Percentiles rank a stretch among this genome's conserved stretches.
Evolutionary conservation across 2,329 filamentous ascomycete species (phyloP).

Genomic region (Cadophora malorum): DNA sequence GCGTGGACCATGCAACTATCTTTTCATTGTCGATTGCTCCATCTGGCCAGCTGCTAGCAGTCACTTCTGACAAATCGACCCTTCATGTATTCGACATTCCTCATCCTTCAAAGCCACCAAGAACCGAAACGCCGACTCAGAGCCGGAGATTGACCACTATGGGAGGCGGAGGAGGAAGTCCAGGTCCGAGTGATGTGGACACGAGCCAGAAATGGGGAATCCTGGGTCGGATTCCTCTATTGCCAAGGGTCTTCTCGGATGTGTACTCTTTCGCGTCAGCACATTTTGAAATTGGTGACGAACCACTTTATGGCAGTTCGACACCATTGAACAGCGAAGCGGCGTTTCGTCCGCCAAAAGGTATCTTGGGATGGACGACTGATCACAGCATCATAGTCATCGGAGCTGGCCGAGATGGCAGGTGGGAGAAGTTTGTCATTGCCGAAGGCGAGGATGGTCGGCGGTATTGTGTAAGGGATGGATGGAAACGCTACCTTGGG

Average conservation of each 20-base stretch:
- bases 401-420: conserved; percentile 78
- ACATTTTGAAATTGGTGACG: conserved; percentile 84
- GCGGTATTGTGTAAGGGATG: conserved; percentile 70
- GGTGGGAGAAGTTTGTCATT: conserved; percentile 87
- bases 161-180: conserved; percentile 40
- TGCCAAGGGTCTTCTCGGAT: conserved; percentile 89
- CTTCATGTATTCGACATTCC: conserved; percentile 92
- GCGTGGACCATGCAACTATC: conserved; percentile 85
- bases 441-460: conserved; percentile 72
- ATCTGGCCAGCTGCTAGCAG: conserved; percentile 78
- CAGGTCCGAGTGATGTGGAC: conserved; percentile 51
- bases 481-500: conserved; percentile 81
- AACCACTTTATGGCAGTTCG: conserved; percentile 68
- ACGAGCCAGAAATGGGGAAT: conserved; percentile 83
- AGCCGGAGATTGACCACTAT: conserved; percentile 45
- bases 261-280: conserved; percentile 83
- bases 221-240: conserved; percentile 79
- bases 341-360: conserved; percentile 70
- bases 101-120: conserved; percentile 52
- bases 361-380: conserved; percentile 82
- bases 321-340: conserved; percentile 51
- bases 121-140: conserved; percentile 45
- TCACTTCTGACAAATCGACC: conserved; percentile 95
- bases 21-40: conserved; percentile 90
- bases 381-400: conserved; percentile 78